These are phyloP conservation scores for Alternaria infectoria DNA, from an alignment of 2,329 filamentous ascomycete species.

Conservation along the genomic window DNA sequence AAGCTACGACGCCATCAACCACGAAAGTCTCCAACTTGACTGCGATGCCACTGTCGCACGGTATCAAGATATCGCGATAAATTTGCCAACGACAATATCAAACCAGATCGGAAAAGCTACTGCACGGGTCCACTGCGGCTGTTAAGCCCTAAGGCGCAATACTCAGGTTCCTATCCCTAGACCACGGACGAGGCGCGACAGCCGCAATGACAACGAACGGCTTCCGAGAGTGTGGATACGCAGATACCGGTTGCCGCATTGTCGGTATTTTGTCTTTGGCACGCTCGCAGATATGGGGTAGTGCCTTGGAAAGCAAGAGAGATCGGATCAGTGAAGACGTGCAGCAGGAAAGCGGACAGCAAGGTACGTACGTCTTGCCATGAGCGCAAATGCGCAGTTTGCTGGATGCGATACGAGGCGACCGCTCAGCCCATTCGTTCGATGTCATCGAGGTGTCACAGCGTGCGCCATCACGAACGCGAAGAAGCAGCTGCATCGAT, in stretches of 20 bases:
- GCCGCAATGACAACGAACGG: not conserved
- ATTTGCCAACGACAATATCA: not conserved
- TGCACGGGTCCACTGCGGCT: not conserved
- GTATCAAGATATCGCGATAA: not conserved
- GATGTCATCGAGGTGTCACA: not conserved
- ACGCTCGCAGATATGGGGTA: not conserved
- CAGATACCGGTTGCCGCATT: not conserved
- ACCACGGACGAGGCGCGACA: not conserved
- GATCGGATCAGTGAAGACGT: not conserved
- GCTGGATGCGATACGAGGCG: not conserved
- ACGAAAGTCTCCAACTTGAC: not conserved
- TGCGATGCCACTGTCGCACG: not conserved
- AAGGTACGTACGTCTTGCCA: not conserved
- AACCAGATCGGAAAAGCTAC: not conserved
- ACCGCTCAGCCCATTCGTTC: not conserved
- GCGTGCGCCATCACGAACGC: not conserved
- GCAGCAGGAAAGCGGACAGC: not conserved
- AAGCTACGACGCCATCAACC: not conserved
- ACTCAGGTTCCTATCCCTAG: not conserved
- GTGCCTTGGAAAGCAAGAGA: not conserved
- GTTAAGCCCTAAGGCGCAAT: not conserved
- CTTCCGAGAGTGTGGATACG: not conserved
- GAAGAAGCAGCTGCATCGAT: not conserved
- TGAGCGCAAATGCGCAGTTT: not conserved
- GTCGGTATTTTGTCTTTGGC: not conserved